Percentiles rank a stretch among this genome's conserved stretches.
phyloP scores from a whole-genome alignment of 257 asterid species.

The Rubia yunnanensis region DNA sequence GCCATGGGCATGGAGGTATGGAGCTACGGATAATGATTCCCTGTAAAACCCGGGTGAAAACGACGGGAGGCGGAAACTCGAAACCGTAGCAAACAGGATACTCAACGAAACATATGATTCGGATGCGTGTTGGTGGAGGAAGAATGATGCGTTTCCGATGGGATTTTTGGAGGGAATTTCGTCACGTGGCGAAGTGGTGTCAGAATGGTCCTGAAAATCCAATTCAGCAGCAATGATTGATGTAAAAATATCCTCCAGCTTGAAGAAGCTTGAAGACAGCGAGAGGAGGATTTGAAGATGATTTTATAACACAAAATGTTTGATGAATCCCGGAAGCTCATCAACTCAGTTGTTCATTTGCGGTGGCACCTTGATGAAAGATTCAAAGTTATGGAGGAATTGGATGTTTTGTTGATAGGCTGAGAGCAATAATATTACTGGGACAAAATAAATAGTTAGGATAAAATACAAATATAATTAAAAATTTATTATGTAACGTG shows the following conservation, averaged over 20 bases:
- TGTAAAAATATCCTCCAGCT: neutral
- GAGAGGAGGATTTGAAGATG: neutral
- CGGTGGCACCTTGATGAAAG: neutral
- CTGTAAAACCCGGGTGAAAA: neutral
- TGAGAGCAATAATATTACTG: too few relatives aligned
- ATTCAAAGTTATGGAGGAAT: neutral
- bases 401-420: too few relatives aligned
- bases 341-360: neutral
- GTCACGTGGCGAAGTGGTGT: slow-evolving; percentile 2
- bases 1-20: slow-evolving; percentile 12
- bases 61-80: neutral
- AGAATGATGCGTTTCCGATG: slow-evolving; percentile 5
- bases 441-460: too few relatives aligned
- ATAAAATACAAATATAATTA: too few relatives aligned
- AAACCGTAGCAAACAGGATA: neutral
- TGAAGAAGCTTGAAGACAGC: neutral
- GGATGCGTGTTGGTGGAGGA: neutral
- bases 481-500: too few relatives aligned
- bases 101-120: neutral
- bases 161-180: slow-evolving; percentile 6
- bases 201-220: neutral
- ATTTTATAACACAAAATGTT: neutral
- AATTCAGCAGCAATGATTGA: neutral
- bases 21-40: neutral
- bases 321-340: neutral